A percentile compares a stretch with the other conserved stretches of the same genome.
These are phyloP conservation scores for Atkinsonella texensis DNA, from an alignment of 2,329 filamentous ascomycete species.

Conservation along the genomic window DNA sequence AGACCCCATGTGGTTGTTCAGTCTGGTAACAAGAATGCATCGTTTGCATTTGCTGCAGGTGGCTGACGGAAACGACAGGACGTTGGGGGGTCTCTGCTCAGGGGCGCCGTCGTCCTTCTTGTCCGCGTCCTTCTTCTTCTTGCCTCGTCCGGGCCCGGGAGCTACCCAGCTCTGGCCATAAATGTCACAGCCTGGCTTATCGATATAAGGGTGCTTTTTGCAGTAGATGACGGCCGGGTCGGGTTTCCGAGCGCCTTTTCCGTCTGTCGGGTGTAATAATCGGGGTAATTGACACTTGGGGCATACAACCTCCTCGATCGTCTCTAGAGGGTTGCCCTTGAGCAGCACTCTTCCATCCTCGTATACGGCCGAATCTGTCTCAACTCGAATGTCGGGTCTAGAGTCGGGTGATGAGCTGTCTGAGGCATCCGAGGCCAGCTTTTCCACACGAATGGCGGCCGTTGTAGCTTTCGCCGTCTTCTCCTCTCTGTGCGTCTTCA, in stretches of 20 bases:
- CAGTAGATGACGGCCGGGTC: conserved; percentile 63
- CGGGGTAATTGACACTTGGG: conserved; percentile 63
- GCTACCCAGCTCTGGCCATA: conserved; percentile 74
- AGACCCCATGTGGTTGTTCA: conserved; percentile 58
- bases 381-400: conserved; percentile 43
- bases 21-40: conserved; percentile 50
- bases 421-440: conserved; percentile 43
- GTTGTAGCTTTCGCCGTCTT: conserved; percentile 60
- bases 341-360: conserved; percentile 56
- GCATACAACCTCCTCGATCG: conserved; percentile 60
- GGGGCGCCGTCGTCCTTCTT: conserved; percentile 40
- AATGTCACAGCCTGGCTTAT: conserved; percentile 65
- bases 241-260: conserved; percentile 52
- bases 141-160: conserved; percentile 56
- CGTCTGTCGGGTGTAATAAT: conserved; percentile 60
- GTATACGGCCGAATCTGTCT: conserved; percentile 58
- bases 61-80: conserved; percentile 51
- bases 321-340: conserved; percentile 61
- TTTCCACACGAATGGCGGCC: conserved; percentile 52
- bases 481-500: conserved; percentile 66
- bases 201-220: conserved; percentile 66
- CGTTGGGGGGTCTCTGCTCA: conserved; percentile 46
- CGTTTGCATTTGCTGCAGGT: conserved; percentile 58
- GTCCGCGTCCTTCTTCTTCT: conserved; percentile 69
- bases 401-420: conserved; percentile 41